Evolutionary conservation across 139 green algal genomes (phyloP), one percentile per base, ranked within the genome.

Genomic region (Tetraselmis striata): DNA sequence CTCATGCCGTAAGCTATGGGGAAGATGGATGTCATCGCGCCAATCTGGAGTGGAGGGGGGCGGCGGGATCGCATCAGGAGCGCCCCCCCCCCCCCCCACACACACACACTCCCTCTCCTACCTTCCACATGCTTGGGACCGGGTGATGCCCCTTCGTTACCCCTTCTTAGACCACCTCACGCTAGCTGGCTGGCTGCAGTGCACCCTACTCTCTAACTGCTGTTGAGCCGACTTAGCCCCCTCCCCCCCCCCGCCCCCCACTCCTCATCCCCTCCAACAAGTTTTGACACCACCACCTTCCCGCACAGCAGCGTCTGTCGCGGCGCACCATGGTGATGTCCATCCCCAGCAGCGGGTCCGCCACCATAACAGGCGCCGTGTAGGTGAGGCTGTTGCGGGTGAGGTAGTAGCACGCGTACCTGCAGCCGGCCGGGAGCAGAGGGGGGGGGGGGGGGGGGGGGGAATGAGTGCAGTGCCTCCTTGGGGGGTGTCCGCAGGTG

Each of bases 341-440:
- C 79, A 99, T 88, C 77, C 87, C 86, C 18, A 98, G 87, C 1
- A 81, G 79, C 23, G 87, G 58, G 86, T 97, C 93, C 22, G 95
- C 91, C 58, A 98, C 92, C 95, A 99, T 98, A 27, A 94, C 92
- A 26, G 95, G 95, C 0, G 94, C 93, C 0, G 93, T 95, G 88
- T 97, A 99, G 29, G 92, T 97, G n/a, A 99, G 85, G 45, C 84
- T 92, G 90, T 97, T 98, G 76, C 95, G 90, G 0, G 95, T 98
- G 25, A 98, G 89, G 90, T 98, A 98, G 88, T 97, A 98, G 80
- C 87, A 94, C 11, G 91, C 89, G 86, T 97, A 97, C 1, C 88
- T 88, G 80, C 28, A 28, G 67, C 59, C 77, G 11, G 30, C 2
- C 0, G 1, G 24, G 25, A 29, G 2, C 28, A 81, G 2, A 77